Evolutionary conservation across 2,329 filamentous ascomycete species (phyloP).

Genomic region (Arthrobotrys pseudoclavata): DNA sequence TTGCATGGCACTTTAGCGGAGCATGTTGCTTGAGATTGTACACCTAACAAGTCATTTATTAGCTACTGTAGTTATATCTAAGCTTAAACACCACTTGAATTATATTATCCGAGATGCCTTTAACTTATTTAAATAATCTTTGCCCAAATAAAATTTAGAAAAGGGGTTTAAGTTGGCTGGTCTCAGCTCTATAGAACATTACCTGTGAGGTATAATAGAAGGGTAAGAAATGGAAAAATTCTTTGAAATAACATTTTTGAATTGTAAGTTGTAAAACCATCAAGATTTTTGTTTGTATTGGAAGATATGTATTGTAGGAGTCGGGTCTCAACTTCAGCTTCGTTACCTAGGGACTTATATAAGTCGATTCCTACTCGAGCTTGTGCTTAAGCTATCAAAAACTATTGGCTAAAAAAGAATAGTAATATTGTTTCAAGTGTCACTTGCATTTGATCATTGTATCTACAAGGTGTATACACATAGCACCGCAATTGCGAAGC

Average conservation of each 20-base stretch:
- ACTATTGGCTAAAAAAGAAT: not conserved
- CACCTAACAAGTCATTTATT: not conserved
- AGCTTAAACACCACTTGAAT: no score
- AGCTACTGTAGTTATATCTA: no score
- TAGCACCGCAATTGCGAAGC: no score
- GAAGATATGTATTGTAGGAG: not conserved
- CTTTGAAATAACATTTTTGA: not conserved
- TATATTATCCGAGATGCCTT: no score
- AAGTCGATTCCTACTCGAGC: not conserved
- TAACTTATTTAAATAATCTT: no score
- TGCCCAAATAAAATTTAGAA: no score
- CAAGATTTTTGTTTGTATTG: not conserved
- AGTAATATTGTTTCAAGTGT: no score
- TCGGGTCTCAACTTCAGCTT: not conserved
- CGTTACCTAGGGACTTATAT: not conserved
- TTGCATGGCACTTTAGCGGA: conserved; percentile 23
- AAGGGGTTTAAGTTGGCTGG: no score
- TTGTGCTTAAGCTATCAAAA: not conserved
- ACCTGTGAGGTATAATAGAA: not conserved
- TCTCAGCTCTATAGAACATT: no score
- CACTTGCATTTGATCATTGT: no score
- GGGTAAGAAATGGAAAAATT: not conserved
- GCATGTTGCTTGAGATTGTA: conserved; percentile 22
- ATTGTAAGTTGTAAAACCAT: not conserved
- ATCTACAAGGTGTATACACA: no score